phyloP scores from a whole-genome alignment of 2,329 filamentous ascomycete genomes.

The Rhynchosporium agropyri region DNA sequence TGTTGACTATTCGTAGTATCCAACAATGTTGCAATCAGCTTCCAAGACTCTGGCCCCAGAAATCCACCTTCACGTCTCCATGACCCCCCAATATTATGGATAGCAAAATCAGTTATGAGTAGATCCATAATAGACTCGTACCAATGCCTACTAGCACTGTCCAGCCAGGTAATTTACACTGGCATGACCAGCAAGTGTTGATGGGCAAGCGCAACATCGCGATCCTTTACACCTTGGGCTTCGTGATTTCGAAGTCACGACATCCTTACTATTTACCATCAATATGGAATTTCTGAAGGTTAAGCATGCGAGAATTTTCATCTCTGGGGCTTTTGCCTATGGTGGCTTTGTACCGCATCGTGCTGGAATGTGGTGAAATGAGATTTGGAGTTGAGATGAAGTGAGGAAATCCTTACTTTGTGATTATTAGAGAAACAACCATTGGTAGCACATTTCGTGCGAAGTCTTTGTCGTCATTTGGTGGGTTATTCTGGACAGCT shows the following conservation, averaged over 20 bases:
- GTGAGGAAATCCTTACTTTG: background rate
- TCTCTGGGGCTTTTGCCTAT: constrained; percentile 72
- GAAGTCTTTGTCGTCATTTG: constrained; percentile 78
- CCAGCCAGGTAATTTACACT: constrained; percentile 26
- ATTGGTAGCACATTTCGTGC: constrained; percentile 87
- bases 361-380: constrained; percentile 80
- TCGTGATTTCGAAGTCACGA: constrained; percentile 25
- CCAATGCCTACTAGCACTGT: constrained; percentile 16
- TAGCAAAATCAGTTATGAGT: constrained; percentile 11
- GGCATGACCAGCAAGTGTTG: constrained; percentile 21
- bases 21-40: background rate
- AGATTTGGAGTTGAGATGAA: background rate
- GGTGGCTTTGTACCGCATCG: constrained; percentile 78
- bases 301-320: constrained; percentile 63
- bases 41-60: background rate
- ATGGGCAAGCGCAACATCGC: constrained; percentile 23
- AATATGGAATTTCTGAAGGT: constrained; percentile 69
- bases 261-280: constrained; percentile 68
- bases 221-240: constrained; percentile 47
- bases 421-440: constrained; percentile 71
- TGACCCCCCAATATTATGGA: constrained; percentile 3
- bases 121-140: constrained; percentile 11
- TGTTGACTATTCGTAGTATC: background rate
- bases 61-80: background rate
- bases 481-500: constrained; percentile 76